Evolutionary conservation across 2,329 filamentous ascomycete species (phyloP), one percentile per base, ranked within the genome.

Genomic region (Parastagonospora avenae): DNA sequence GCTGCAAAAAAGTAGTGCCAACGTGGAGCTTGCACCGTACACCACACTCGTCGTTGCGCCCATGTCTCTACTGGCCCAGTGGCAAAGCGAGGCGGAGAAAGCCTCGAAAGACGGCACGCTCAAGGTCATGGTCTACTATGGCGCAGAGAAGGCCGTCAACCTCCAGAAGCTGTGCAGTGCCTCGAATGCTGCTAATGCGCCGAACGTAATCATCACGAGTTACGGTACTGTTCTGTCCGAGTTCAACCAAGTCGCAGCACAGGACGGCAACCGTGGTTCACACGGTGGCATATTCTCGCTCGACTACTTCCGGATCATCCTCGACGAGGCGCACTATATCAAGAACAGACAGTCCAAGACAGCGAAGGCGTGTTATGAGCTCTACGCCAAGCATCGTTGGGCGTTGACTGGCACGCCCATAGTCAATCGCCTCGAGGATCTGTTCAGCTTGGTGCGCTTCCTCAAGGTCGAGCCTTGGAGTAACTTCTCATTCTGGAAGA

Each of bases 401-500:
- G 90, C 88, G 0, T 77, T 99, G 42, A 99, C 94, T 0, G 94
- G 94, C 14, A 99, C 94, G 0, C 94, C 94, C 0, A 97, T 99
- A 49, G 93, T 99, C 60, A 99, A 99, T 72, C 88, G 91, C 37
- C 81, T 99, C 0, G 93, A 97, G 71, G 94, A 97, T 73, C 78
- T 99, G 11, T 97, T 97, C 76, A 96, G 91, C 66, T 77, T 99
- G 32, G 91, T 97, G 10, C 86, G 91, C 2, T 99, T 97, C 75
- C 78, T 99, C 9, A 87, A 91, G 49, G 94, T 99, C 4, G 93
- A 97, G 70, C 94, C 94, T 0, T 99, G 94, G 94, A 94, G 89
- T 66, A 97, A 97, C 72, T 99, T 99, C 73, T 96, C 92, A 0
- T 99, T 96, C 76, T 99, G 94, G 94, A 92, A 92, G 70, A 97